A percentile compares a stretch with the other conserved stretches of the same genome.
These are phyloP conservation scores for Leucaena leucocephala DNA, from an alignment of 306 rosid genomes.

Conservation along the genomic window DNA sequence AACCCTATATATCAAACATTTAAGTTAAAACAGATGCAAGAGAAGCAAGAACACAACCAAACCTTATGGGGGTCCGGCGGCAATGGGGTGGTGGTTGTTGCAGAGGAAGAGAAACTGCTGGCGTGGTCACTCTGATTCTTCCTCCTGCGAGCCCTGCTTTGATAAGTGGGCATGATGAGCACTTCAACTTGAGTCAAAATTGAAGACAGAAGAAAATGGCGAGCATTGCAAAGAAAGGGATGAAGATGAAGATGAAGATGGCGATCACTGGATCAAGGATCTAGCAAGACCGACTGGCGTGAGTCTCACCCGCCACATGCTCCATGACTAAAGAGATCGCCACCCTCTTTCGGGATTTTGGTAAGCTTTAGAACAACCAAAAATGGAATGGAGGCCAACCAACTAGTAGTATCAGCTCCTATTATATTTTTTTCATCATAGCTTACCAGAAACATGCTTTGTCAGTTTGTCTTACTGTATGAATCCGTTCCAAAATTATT, in stretches of 20 bases:
- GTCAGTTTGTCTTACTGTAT: too few species aligned
- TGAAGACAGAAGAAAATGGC: not conserved
- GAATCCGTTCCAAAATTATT: not conserved
- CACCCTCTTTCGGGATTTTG: not conserved
- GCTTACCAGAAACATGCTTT: too few species aligned
- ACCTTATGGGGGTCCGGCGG: constrained; percentile 54
- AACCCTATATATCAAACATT: constrained; percentile 17
- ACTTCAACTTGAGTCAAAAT: not conserved
- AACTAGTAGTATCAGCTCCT: too few species aligned
- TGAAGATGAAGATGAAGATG: not conserved
- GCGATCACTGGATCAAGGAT: not conserved
- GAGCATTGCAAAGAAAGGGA: not conserved
- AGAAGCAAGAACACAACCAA: constrained; percentile 10
- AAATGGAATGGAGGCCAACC: too few species aligned
- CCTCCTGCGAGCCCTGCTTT: constrained; percentile 33
- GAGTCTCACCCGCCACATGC: not conserved
- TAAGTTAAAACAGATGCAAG: not conserved
- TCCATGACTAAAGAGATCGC: not conserved
- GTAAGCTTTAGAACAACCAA: not conserved
- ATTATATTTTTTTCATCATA: too few species aligned
- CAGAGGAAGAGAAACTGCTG: constrained; percentile 34
- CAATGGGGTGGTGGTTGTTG: constrained; percentile 38
- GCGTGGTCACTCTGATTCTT: constrained; percentile 21
- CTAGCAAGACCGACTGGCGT: not conserved
- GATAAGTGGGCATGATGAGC: constrained; percentile 32